Evolutionary conservation across 176 grass and related monocot species (phyloP).

Genomic region (Bolboschoenus planiculmis): DNA sequence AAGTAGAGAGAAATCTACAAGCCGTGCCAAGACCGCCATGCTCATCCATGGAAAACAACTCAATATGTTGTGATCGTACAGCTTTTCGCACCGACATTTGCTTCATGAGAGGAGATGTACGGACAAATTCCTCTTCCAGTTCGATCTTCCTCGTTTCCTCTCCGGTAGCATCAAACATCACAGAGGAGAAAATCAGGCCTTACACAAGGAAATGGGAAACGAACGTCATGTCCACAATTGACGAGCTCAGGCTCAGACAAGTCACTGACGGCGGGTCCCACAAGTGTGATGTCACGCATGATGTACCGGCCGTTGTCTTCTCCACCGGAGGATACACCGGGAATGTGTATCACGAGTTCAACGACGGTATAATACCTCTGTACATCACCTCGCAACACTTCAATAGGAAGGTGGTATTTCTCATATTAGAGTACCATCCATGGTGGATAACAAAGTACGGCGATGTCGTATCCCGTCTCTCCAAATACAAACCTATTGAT

Average conservation of each 20-base stretch:
- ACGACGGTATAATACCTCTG: slow-evolving; percentile 84
- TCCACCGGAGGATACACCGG: slow-evolving; percentile 90
- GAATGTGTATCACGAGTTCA: slow-evolving; percentile 96
- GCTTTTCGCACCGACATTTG: slow-evolving; percentile 64
- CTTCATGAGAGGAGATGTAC: slow-evolving; percentile 60
- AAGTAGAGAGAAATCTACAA: neutral
- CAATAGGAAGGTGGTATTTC: slow-evolving; percentile 44
- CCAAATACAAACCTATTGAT: slow-evolving; percentile 59
- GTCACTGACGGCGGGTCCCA: slow-evolving; percentile 12
- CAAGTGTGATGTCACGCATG: slow-evolving; percentile 57
- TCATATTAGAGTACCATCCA: slow-evolving; percentile 72
- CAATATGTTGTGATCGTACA: slow-evolving; percentile 76
- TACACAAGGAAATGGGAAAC: slow-evolving; percentile 91
- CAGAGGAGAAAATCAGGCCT: slow-evolving; percentile 62
- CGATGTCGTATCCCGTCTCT: slow-evolving; percentile 53
- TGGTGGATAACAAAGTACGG: slow-evolving; percentile 93
- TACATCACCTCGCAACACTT: slow-evolving; percentile 68
- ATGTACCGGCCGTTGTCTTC: slow-evolving; percentile 73
- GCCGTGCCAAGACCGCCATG: neutral
- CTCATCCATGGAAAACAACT: slow-evolving; percentile 33
- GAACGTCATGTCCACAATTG: slow-evolving; percentile 56
- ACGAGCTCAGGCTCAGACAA: slow-evolving; percentile 50
- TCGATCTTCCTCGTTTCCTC: slow-evolving; percentile 60
- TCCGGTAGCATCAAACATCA: neutral
- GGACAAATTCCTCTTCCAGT: slow-evolving; percentile 57